These are phyloP conservation scores for Parastagonospora avenae DNA, from an alignment of 2,329 filamentous ascomycete genomes.

Conservation along the genomic window DNA sequence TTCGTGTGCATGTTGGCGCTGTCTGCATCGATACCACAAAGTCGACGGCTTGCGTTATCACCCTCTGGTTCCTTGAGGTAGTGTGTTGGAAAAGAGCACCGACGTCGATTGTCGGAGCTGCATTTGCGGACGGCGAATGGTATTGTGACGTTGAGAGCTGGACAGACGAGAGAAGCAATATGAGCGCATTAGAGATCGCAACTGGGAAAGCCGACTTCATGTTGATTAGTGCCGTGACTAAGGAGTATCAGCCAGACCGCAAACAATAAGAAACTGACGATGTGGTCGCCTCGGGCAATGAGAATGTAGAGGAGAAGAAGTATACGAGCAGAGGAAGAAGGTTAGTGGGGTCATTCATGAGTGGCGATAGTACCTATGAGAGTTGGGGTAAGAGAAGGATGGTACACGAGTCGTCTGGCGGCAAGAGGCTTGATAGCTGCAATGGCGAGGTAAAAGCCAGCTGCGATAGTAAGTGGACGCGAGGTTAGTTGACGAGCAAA, in stretches of 20 bases:
- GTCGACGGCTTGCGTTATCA: slow-evolving; percentile 30
- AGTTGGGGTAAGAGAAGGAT: slow-evolving; percentile 16
- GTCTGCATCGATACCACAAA: slow-evolving; percentile 30
- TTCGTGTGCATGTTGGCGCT: slow-evolving; percentile 54
- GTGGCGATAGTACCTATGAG: neutral
- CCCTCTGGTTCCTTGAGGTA: slow-evolving; percentile 25
- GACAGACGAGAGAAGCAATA: neutral
- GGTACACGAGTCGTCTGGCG: neutral
- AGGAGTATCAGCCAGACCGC: neutral
- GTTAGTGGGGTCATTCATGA: neutral
- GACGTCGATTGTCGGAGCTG: slow-evolving; percentile 19
- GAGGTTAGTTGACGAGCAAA: slow-evolving; percentile 13
- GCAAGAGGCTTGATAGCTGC: neutral
- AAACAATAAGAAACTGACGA: neutral
- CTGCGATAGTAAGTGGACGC: slow-evolving; percentile 12
- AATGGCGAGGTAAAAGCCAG: slow-evolving; percentile 19
- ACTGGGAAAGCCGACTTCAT: slow-evolving; percentile 1
- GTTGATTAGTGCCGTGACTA: neutral
- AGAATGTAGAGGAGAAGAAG: slow-evolving; percentile 1
- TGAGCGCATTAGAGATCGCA: neutral
- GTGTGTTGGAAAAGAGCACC: slow-evolving; percentile 27
- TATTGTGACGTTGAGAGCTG: slow-evolving; percentile 10
- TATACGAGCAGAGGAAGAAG: neutral
- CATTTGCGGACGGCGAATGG: slow-evolving; percentile 20
- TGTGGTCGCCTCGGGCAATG: neutral